These are phyloP conservation scores for Trypanosoma vivax DNA, from an alignment of 208 protist species.

Conservation along the genomic window DNA sequence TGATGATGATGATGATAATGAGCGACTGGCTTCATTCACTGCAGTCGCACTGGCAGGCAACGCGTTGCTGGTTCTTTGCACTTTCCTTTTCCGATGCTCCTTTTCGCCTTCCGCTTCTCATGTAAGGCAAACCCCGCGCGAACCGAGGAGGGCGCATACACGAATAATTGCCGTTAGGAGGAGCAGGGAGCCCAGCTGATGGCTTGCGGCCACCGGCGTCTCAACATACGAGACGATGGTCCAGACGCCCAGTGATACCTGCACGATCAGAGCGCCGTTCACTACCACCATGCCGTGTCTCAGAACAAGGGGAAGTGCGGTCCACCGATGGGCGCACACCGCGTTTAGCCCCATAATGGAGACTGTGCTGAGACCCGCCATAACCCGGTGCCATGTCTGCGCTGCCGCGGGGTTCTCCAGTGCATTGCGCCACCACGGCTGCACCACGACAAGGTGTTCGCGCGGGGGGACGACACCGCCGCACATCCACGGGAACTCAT, in stretches of 20 bases:
- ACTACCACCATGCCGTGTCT: constrained; percentile 45
- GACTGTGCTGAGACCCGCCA: constrained; percentile 46
- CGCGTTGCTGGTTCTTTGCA: background rate
- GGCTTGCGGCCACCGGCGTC: constrained; percentile 77
- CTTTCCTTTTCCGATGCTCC: background rate
- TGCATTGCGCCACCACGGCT: constrained; percentile 76
- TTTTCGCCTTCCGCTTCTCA: constrained; percentile 8
- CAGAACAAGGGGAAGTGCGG: constrained; percentile 31
- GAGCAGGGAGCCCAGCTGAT: constrained; percentile 82
- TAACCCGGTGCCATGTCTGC: constrained; percentile 72
- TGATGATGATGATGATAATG: background rate
- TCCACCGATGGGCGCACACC: constrained; percentile 24
- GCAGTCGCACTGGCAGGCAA: background rate
- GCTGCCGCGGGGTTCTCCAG: constrained; percentile 79
- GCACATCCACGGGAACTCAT: constrained; percentile 86
- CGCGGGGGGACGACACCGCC: constrained; percentile 67
- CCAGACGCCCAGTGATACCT: constrained; percentile 90
- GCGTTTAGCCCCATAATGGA: constrained; percentile 53
- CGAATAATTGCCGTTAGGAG: constrained; percentile 75
- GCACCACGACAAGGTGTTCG: constrained; percentile 54
- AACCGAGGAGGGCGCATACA: constrained; percentile 64
- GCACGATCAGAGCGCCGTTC: constrained; percentile 51
- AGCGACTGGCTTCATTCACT: too few relatives aligned
- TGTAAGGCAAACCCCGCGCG: constrained; percentile 31
- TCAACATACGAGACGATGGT: constrained; percentile 91